Conservation (phyloP, 495 filamentous ascomycete genomes). For the Oidiodendron maius region DNA sequence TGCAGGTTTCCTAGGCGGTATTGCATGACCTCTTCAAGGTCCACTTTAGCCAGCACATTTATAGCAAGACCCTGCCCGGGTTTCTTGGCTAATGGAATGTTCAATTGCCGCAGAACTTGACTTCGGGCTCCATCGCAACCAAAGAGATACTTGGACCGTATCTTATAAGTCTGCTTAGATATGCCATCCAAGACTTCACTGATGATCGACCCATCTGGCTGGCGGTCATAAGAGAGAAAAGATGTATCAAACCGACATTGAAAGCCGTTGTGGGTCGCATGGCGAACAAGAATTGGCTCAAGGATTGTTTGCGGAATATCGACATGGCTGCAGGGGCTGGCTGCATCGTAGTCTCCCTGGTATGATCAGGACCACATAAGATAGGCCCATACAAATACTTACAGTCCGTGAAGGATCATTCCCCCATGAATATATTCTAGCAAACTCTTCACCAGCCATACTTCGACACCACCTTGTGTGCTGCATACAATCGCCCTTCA, state of each 20-base stretch:
- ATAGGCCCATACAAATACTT: too few species aligned
- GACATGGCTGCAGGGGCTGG: constrained; percentile 33
- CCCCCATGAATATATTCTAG: constrained; percentile 46
- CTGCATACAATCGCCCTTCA: constrained; percentile 34
- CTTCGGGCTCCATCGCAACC: constrained; percentile 48
- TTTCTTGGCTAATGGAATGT: constrained; percentile 41
- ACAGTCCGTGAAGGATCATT: constrained; percentile 38
- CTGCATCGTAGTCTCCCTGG: constrained; percentile 39
- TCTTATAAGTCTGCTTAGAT: constrained; percentile 31
- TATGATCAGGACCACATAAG: too few species aligned
- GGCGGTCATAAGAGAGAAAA: constrained; percentile 23
- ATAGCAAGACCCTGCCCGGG: constrained; percentile 49
- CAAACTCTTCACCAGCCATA: constrained; percentile 51
- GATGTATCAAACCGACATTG: constrained; percentile 33
- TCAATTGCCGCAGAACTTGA: constrained; percentile 38
- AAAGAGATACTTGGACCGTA: constrained; percentile 47
- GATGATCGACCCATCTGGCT: constrained; percentile 22
- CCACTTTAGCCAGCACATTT: constrained; percentile 43
- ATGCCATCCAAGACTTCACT: constrained; percentile 36
- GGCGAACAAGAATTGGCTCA: constrained; percentile 36
- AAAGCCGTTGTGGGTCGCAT: constrained; percentile 33
- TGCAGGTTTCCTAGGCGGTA: constrained; percentile 46
- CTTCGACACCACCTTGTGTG: constrained; percentile 47
- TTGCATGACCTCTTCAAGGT: constrained; percentile 38
- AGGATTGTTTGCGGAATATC: constrained; percentile 40